phyloP scores from a whole-genome alignment of 345 rosid genomes.

The Trapa bicornis region DNA sequence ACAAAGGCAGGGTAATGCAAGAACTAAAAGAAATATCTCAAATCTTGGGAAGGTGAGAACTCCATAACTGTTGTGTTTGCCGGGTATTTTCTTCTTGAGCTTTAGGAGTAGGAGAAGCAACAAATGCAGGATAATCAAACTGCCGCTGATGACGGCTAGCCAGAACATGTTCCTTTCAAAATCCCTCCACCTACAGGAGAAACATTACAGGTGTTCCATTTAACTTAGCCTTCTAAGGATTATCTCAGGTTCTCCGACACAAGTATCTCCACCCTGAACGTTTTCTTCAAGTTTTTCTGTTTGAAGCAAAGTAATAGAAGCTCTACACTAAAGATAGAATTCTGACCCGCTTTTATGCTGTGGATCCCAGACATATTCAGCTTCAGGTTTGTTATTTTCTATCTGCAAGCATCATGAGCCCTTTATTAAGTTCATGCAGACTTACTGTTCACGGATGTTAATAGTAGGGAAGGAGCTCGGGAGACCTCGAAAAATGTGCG shows the following conservation, averaged over 20 bases:
- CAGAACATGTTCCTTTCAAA: constrained; percentile 85
- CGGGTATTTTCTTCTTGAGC: constrained; percentile 29
- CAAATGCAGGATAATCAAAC: constrained; percentile 53
- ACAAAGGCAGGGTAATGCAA: constrained; percentile 63
- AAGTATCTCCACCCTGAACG: neutral
- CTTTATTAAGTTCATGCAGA: neutral
- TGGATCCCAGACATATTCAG: constrained; percentile 40
- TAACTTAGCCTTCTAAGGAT: neutral
- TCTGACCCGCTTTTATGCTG: constrained; percentile 49
- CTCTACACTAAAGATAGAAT: neutral
- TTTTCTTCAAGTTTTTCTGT: neutral
- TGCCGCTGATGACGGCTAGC: constrained; percentile 56
- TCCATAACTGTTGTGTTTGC: constrained; percentile 39
- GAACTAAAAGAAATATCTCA: constrained; percentile 64
- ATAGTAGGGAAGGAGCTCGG: constrained; percentile 3
- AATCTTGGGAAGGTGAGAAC: constrained; percentile 68
- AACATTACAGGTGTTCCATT: neutral
- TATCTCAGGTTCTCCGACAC: neutral
- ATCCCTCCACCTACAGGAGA: constrained; percentile 61
- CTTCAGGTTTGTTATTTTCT: constrained; percentile 51
- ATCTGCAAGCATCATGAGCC: constrained; percentile 32
- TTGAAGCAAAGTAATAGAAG: neutral
- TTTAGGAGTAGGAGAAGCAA: constrained; percentile 40
- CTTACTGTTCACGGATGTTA: neutral
- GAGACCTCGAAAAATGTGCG: constrained; percentile 60